Percentiles rank a stretch among this genome's conserved stretches.
Evolutionary conservation across 2,329 filamentous ascomycete genomes (phyloP).

Genomic region (Fusarium sp.): DNA sequence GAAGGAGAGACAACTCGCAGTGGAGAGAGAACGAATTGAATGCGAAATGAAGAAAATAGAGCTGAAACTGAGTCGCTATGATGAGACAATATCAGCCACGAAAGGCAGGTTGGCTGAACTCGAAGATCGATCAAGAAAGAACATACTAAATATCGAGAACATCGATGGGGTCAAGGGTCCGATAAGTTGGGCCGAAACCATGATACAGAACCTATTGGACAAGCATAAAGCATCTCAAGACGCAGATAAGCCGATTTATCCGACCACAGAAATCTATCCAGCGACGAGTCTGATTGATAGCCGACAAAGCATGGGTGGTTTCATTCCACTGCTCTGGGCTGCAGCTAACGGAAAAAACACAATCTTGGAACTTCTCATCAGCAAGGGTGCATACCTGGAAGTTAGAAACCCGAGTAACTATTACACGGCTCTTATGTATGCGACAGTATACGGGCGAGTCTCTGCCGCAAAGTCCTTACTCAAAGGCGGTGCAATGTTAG

Average conservation of each 20-base stretch:
- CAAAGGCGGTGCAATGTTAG: background rate
- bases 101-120: accelerated
- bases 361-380: background rate
- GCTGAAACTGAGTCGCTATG: accelerated
- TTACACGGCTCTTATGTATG: background rate
- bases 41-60: accelerated
- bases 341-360: background rate
- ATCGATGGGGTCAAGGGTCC: background rate
- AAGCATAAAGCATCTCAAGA: background rate
- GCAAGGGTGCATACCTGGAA: background rate
- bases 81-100: accelerated
- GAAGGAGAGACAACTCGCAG: background rate
- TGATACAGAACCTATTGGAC: background rate
- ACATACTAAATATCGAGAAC: background rate
- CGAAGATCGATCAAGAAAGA: background rate
- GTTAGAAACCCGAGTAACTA: background rate
- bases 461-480: background rate
- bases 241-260: background rate
- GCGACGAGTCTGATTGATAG: background rate
- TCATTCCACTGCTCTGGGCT: background rate
- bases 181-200: background rate
- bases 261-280: accelerated
- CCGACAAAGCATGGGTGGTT: background rate
- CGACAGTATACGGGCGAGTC: background rate
- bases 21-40: background rate